phyloP scores from a whole-genome alignment of 2,329 filamentous ascomycete species.

The Escovopsis sp. region DNA sequence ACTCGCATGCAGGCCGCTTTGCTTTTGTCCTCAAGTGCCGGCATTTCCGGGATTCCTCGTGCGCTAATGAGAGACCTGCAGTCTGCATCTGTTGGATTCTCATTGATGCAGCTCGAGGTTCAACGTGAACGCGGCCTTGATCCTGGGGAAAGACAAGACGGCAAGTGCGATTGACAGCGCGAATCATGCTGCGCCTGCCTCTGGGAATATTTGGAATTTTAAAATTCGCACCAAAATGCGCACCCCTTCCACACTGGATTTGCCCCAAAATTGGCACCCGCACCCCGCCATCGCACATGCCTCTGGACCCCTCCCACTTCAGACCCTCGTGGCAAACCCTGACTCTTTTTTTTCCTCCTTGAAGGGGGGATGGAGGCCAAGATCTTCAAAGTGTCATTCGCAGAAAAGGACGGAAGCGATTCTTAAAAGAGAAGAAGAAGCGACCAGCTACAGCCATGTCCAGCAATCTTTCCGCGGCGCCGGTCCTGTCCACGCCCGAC shows the following conservation, averaged over 20 bases:
- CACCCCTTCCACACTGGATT: neutral
- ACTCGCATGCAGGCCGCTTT: too few relatives aligned
- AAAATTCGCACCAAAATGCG: neutral
- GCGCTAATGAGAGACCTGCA: too few relatives aligned
- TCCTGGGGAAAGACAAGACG: too few relatives aligned
- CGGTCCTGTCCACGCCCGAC: slow-evolving; percentile 50
- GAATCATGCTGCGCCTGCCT: too few relatives aligned
- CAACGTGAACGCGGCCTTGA: too few relatives aligned
- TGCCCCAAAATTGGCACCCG: slow-evolving; percentile 7
- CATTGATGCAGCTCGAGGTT: too few relatives aligned
- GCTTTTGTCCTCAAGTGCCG: too few relatives aligned
- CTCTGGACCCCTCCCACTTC: slow-evolving; percentile 4
- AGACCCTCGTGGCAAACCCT: neutral
- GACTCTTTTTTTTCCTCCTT: neutral
- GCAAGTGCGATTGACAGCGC: too few relatives aligned
- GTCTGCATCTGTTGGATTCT: too few relatives aligned
- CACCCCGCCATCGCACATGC: slow-evolving; percentile 18
- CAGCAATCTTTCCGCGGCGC: slow-evolving; percentile 34
- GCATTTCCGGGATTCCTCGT: too few relatives aligned
- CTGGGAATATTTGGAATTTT: too few relatives aligned
- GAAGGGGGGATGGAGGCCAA: too few relatives aligned
- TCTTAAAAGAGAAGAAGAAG: neutral
- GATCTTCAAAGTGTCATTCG: neutral
- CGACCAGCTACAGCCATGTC: slow-evolving; percentile 21
- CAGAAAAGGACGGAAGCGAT: neutral